Conservation (phyloP, 208 protist species). For the Angomonas desouzai region DNA sequence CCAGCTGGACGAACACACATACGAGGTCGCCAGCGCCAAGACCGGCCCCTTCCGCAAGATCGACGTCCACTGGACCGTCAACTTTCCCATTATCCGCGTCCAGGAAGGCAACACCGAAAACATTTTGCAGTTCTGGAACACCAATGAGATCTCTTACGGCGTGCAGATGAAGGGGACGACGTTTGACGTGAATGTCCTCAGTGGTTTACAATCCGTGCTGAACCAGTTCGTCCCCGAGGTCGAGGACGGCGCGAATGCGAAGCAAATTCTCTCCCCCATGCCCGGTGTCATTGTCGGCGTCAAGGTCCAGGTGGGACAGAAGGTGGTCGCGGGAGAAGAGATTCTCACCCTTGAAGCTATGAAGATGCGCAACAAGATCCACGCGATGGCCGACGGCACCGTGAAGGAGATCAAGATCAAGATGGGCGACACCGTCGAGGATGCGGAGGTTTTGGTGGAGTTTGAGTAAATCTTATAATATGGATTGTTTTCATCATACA, state of each 20-base stretch:
- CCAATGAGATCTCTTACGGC: conserved; percentile 35
- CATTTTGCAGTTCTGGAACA: conserved; percentile 36
- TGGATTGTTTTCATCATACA: background rate
- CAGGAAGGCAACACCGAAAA: conserved; percentile 24
- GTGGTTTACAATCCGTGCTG: conserved; percentile 26
- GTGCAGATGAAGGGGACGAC: conserved; percentile 36
- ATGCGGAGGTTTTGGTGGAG: conserved; percentile 26
- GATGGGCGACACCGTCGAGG: conserved; percentile 25
- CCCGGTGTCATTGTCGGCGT: conserved; percentile 91
- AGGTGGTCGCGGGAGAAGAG: conserved; percentile 77
- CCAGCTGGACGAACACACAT: conserved; percentile 18
- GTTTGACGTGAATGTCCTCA: conserved; percentile 36
- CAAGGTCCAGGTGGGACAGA: conserved; percentile 63
- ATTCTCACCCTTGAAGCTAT: conserved; percentile 94
- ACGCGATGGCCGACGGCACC: conserved; percentile 33
- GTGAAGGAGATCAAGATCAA: conserved; percentile 30
- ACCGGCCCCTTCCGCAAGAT: conserved; percentile 21
- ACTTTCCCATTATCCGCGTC: conserved; percentile 31
- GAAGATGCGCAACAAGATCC: conserved; percentile 94
- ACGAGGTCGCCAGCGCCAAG: conserved; percentile 21
- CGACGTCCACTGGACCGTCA: conserved; percentile 24
- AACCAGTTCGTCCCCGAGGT: conserved; percentile 26
- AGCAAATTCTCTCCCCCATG: conserved; percentile 84
- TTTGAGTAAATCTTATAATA: conserved; percentile 27
- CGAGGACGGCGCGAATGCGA: conserved; percentile 19